phyloP scores from a whole-genome alignment of 805 yeast genomes.

The Ogataea trehaloabstinens region DNA sequence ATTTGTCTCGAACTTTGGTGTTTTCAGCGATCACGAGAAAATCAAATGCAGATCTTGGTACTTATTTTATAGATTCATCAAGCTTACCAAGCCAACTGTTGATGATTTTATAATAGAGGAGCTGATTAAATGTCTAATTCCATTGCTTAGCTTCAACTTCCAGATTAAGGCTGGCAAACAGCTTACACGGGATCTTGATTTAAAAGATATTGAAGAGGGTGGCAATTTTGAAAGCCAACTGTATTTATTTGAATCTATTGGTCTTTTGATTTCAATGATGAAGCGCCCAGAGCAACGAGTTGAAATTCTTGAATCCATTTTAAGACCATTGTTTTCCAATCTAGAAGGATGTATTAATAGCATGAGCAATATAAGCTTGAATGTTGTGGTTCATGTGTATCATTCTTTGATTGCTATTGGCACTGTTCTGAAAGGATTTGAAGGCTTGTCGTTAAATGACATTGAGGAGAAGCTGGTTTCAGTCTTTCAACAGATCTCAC shows the following conservation, averaged over 20 bases:
- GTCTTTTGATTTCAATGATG: conserved; percentile 62
- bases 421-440: conserved; percentile 84
- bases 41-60: conserved; percentile 91
- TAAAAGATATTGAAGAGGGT: conserved; percentile 44
- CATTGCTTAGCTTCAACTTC: conserved; percentile 63
- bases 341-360: conserved; percentile 61
- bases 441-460: conserved; percentile 32
- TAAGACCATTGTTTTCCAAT: conserved; percentile 72
- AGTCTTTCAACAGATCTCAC: conserved; percentile 47
- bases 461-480: conserved; percentile 31
- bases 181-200: conserved; percentile 30
- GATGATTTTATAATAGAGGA: conserved; percentile 51
- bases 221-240: conserved; percentile 77
- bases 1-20: conserved; percentile 78
- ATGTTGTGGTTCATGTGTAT: conserved; percentile 69
- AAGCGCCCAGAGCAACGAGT: conserved; percentile 42
- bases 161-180: conserved; percentile 34
- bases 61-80: conserved; percentile 77
- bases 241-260: conserved; percentile 82
- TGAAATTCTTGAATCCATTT: conserved; percentile 57
- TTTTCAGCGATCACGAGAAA: conserved; percentile 68
- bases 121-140: conserved; percentile 58
- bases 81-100: conserved; percentile 66
- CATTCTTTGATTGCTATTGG: conserved; percentile 88
- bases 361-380: conserved; percentile 35